Conservation (phyloP, 495 filamentous ascomycete genomes). For the Daldinia vernicosa region DNA sequence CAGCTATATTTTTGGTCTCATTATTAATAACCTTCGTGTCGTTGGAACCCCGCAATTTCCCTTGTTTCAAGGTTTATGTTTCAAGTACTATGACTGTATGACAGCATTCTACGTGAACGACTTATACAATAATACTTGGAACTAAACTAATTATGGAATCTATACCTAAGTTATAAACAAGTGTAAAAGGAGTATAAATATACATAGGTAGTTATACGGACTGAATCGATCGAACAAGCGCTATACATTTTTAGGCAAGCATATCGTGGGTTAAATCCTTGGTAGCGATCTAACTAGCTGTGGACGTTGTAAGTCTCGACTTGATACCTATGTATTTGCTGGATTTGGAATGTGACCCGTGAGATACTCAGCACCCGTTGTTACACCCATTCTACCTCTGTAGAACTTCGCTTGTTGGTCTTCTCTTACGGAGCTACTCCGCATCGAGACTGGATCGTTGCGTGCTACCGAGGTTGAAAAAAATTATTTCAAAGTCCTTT, state of each 20-base stretch:
- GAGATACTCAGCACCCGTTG: background rate
- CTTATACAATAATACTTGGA: too few relatives aligned
- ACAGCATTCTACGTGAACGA: background rate
- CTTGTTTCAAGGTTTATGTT: slow-evolving; percentile 34
- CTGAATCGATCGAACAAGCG: background rate
- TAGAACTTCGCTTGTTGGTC: background rate
- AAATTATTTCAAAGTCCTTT: background rate
- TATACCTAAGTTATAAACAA: too few relatives aligned
- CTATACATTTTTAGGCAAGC: background rate
- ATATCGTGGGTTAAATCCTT: background rate
- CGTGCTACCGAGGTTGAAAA: slow-evolving; percentile 1
- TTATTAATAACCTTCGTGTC: slow-evolving; percentile 19
- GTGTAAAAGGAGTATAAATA: background rate
- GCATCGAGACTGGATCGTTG: background rate
- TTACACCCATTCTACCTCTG: slow-evolving; percentile 4
- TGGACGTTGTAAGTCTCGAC: slow-evolving; percentile 1
- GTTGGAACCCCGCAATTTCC: slow-evolving; percentile 18
- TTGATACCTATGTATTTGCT: slow-evolving; percentile 9
- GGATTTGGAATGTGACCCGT: slow-evolving; percentile 14
- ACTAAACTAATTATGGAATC: too few relatives aligned
- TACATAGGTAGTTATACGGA: background rate
- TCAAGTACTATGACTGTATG: slow-evolving; percentile 14
- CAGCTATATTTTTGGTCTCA: background rate
- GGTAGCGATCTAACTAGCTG: background rate
- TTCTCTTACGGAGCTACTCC: background rate